Evolutionary conservation across 1,284 basidiomycete species (phyloP).

Genomic region (Cutaneotrichosporon mucoides): DNA sequence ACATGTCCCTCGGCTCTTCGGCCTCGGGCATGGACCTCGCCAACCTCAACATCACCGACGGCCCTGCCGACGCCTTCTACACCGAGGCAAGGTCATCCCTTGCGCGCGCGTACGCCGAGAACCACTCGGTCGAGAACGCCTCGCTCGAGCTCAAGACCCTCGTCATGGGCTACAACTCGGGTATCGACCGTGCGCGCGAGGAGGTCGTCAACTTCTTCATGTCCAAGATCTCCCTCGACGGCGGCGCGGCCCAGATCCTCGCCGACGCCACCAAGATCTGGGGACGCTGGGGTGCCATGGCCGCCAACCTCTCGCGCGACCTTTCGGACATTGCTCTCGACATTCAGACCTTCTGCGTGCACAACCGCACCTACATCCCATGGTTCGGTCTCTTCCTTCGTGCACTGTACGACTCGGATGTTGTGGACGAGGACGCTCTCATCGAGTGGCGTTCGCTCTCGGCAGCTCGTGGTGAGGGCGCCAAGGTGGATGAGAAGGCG

Average conservation of each 20-base stretch:
- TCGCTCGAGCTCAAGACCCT: constrained; percentile 45
- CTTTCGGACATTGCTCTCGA: constrained; percentile 34
- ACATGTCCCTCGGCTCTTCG: constrained; percentile 20
- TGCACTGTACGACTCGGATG: constrained; percentile 48
- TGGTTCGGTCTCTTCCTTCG: constrained; percentile 47
- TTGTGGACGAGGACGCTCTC: constrained; percentile 45
- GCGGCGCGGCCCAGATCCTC: constrained; percentile 27
- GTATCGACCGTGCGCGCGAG: constrained; percentile 43
- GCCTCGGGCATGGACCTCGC: constrained; percentile 16
- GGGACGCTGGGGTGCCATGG: constrained; percentile 42
- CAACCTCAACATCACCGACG: constrained; percentile 28
- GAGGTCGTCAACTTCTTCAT: constrained; percentile 46
- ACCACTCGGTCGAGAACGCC: constrained; percentile 44
- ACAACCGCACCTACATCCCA: constrained; percentile 20
- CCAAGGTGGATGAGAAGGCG: constrained; percentile 34
- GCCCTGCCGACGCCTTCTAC: constrained; percentile 37
- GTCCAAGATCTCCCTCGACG: constrained; percentile 27
- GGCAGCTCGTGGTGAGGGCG: constrained; percentile 39
- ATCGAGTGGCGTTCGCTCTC: constrained; percentile 46
- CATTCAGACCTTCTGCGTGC: constrained; percentile 25
- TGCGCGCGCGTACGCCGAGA: constrained; percentile 45
- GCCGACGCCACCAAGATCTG: constrained; percentile 29
- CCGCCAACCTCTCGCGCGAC: constrained; percentile 31
- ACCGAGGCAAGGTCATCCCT: constrained; percentile 41
- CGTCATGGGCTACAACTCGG: constrained; percentile 48